These are phyloP conservation scores for Colletotrichum salicis DNA, from an alignment of 2,329 filamentous ascomycete species.

Conservation along the genomic window DNA sequence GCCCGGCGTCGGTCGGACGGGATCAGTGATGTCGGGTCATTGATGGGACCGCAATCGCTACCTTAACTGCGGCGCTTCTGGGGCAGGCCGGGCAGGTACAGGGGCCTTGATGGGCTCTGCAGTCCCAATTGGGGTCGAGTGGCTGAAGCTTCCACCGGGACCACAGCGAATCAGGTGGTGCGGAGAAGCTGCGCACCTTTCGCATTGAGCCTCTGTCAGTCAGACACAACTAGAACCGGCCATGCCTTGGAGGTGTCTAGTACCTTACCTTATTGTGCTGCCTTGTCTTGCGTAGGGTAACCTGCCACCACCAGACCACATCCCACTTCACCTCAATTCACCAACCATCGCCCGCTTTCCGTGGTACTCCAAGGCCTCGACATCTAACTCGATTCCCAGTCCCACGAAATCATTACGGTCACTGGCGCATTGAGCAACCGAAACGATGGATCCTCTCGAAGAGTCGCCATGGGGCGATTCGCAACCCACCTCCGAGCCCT, in stretches of 20 bases:
- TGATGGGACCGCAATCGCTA: not conserved
- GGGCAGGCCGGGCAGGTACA: not conserved
- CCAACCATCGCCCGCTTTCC: constrained; percentile 1
- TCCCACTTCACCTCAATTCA: constrained; percentile 1
- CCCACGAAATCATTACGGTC: not conserved
- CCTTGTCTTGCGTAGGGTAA: constrained; percentile 19
- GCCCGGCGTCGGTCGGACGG: not conserved
- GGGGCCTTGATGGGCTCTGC: constrained; percentile 15
- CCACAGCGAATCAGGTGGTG: constrained; percentile 27
- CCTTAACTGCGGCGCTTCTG: not conserved
- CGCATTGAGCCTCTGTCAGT: constrained; percentile 9
- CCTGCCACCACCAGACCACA: constrained; percentile 26
- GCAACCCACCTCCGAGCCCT: constrained; percentile 44
- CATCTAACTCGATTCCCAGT: constrained; percentile 4
- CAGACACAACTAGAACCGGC: constrained; percentile 23
- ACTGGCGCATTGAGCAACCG: constrained; percentile 6
- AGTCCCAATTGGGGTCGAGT: constrained; percentile 5
- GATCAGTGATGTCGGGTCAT: constrained; percentile 2
- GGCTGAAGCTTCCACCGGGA: constrained; percentile 25
- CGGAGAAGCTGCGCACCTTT: constrained; percentile 20
- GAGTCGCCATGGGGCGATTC: constrained; percentile 67
- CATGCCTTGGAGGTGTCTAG: not conserved
- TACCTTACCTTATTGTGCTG: not conserved
- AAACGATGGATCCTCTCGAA: constrained; percentile 59
- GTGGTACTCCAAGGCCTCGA: not conserved